A percentile compares a stretch with the other conserved stretches of the same genome.
These are phyloP conservation scores for Saccharomycopsis capsularis DNA, from an alignment of 805 yeast species.

Conservation along the genomic window DNA sequence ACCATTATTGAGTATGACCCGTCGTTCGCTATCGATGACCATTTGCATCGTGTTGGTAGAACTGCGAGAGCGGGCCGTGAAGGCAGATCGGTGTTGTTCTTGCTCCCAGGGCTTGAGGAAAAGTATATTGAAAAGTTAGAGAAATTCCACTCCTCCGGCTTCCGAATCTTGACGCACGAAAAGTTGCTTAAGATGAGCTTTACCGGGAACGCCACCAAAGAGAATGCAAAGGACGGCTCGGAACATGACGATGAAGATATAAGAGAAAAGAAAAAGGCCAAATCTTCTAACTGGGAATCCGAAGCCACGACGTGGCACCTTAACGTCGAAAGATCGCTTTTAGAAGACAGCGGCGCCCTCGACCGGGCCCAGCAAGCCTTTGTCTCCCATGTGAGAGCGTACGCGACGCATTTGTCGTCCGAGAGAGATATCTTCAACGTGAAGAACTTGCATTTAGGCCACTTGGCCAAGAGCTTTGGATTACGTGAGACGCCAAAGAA, in stretches of 20 bases:
- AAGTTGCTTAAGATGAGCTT: conserved; percentile 30
- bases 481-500: conserved; percentile 90
- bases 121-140: conserved; percentile 61
- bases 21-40: conserved; percentile 90
- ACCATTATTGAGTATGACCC: conserved; percentile 92
- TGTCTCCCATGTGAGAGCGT: conserved; percentile 86
- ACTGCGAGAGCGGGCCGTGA: conserved; percentile 94
- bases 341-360: conserved; percentile 56
- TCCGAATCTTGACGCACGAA: conserved; percentile 45
- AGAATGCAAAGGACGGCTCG: conserved; percentile 28
- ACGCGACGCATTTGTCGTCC: conserved; percentile 82
- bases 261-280: conserved; percentile 32
- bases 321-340: conserved; percentile 78
- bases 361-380: conserved; percentile 74
- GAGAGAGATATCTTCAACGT: conserved; percentile 81
- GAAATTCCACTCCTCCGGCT: conserved; percentile 45
- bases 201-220: conserved; percentile 30
- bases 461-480: conserved; percentile 91
- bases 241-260: too few relatives aligned
- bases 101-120: conserved; percentile 88
- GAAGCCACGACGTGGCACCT: conserved; percentile 97
- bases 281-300: conserved; percentile 64
- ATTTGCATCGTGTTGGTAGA: conserved; percentile 93
- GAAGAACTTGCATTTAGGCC: conserved; percentile 83
- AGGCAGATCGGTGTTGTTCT: conserved; percentile 72